Evolutionary conservation across 2,329 filamentous ascomycete genomes (phyloP).

Genomic region (Pseudodiploospora longispora): DNA sequence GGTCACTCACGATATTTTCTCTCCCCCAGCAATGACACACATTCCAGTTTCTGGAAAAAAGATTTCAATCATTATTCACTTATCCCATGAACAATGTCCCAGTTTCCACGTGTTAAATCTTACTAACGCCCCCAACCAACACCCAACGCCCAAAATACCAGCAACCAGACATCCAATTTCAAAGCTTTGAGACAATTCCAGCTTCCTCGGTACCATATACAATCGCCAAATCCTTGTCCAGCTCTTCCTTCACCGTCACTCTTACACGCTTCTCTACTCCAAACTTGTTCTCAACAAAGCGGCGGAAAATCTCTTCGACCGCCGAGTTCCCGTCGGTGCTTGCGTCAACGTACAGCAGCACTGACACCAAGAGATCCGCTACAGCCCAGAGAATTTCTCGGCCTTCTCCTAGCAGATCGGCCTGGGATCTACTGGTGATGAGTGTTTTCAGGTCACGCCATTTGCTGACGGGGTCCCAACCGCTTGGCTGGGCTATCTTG

Average conservation of each 20-base stretch:
- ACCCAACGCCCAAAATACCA: too few relatives aligned
- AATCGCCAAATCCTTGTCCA: constrained; percentile 24
- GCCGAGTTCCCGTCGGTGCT: constrained; percentile 26
- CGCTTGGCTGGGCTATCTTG: constrained; percentile 14
- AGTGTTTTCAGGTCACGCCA: constrained; percentile 34
- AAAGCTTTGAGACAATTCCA: constrained; percentile 11
- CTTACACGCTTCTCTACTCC: constrained; percentile 12
- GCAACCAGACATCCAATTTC: too few relatives aligned
- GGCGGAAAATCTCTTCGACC: constrained; percentile 29
- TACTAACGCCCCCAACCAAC: too few relatives aligned
- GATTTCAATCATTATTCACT: too few relatives aligned
- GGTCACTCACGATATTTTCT: neutral
- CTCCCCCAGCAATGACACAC: too few relatives aligned
- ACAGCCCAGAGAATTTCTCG: constrained; percentile 35
- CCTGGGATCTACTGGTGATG: constrained; percentile 26
- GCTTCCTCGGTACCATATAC: constrained; percentile 24
- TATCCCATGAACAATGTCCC: too few relatives aligned
- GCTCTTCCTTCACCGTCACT: constrained; percentile 15
- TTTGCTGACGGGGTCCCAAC: constrained; percentile 21
- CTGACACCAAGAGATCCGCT: constrained; percentile 35
- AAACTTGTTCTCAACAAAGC: constrained; percentile 28
- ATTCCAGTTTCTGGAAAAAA: too few relatives aligned
- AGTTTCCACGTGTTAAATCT: too few relatives aligned
- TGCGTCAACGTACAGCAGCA: constrained; percentile 35
- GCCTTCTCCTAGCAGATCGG: constrained; percentile 36